phyloP scores from a whole-genome alignment of 2,329 filamentous ascomycete species.

The Cladosporium oxysporum region DNA sequence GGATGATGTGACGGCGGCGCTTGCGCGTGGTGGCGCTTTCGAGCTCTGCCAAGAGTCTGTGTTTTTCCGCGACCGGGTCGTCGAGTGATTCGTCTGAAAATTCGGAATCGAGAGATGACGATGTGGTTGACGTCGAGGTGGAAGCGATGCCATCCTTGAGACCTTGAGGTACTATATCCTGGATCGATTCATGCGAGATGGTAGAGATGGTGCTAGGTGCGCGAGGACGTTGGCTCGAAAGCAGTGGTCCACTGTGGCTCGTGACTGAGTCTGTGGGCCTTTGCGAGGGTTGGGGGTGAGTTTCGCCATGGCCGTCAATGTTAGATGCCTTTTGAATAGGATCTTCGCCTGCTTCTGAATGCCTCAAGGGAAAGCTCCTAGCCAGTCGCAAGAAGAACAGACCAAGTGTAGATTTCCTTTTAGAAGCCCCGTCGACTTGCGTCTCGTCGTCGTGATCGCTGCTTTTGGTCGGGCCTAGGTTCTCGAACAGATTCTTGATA shows the following conservation, averaged over 20 bases:
- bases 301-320: neutral
- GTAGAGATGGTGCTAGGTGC: neutral
- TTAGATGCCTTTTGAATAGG: neutral
- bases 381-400: neutral
- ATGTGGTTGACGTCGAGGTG: neutral
- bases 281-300: neutral
- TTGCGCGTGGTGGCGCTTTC: too few relatives aligned
- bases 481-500: neutral
- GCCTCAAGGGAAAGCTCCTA: neutral
- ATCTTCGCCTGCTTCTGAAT: neutral
- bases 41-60: neutral
- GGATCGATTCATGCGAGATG: neutral
- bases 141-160: neutral
- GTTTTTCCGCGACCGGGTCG: neutral
- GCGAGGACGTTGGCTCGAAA: neutral
- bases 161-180: neutral
- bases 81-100: neutral
- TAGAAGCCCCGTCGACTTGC: neutral
- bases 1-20: too few relatives aligned
- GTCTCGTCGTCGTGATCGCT: neutral
- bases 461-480: neutral
- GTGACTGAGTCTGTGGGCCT: neutral
- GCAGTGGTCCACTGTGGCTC: neutral
- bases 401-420: neutral
- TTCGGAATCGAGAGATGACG: neutral